Evolutionary conservation across 1,284 basidiomycete species (phyloP), one percentile per base, ranked within the genome.

Genomic region (Tylopilus orsonianus): DNA sequence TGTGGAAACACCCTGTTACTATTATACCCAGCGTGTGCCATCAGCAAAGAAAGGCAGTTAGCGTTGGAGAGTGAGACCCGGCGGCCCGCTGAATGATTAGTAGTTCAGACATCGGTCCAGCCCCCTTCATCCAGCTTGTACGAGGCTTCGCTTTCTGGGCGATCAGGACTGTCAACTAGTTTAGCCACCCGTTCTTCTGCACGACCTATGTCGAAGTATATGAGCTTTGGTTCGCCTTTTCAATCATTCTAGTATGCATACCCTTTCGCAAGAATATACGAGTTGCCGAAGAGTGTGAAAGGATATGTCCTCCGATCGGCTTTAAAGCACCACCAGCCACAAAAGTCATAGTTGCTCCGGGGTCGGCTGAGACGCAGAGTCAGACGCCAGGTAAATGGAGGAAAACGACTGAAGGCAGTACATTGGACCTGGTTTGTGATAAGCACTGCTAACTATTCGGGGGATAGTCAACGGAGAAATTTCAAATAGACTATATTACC

Each of bases 111-210:
- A 60, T 91, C 88, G 13, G 81, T 75, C 88, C 88, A 91, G 27
- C 88, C 88, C 33, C 88, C 88, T 74, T 90, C 89, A 57, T 90
- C 88, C 23, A 95, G 75, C 64, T 90, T 91, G 69, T 94, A 95
- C 1, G 90, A 92, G 3, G 92, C 93, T 70, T 95, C 92, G 57
- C 89, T 92, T 70, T 95, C 92, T 8, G 91, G 90, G 57, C 87
- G 80, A 64, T 96, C 93, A 5, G 93, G 93, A 59, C 90, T 93
- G 65, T 97, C 93, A 34, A 93, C 89, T 3, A 97, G 77, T 65
- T 96, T 97, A n/a, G 93, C 93, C 24, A 96, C 91, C 49, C 93
- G 87, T 71, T 97, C 93, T 65, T 96, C 93, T 5, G 90, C 93
- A 38, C 93, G 85, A 55, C 93, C 92, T 89, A 56, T 18, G 40